Conservation (phyloP, 1,284 basidiomycete genomes). For the Sporisorium reilianum region DNA sequence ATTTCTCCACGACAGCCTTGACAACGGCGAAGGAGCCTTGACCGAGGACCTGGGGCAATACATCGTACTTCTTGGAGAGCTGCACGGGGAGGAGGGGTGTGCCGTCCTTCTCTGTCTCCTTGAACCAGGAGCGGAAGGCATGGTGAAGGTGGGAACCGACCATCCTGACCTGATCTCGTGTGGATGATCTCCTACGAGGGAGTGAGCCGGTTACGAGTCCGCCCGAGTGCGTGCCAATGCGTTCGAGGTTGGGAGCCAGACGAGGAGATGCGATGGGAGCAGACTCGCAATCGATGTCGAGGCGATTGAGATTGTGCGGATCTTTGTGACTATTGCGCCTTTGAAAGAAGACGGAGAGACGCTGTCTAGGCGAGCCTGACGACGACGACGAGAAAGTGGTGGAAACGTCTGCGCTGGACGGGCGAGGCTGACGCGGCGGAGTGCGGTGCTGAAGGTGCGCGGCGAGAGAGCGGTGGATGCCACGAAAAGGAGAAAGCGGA, state of each 20-base stretch:
- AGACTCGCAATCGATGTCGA: not conserved
- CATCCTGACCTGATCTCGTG: conserved; percentile 55
- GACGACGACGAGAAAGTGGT: conserved; percentile 2
- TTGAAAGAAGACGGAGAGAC: conserved; percentile 24
- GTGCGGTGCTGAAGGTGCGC: conserved; percentile 27
- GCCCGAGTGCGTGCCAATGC: conserved; percentile 6
- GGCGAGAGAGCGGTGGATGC: conserved; percentile 31
- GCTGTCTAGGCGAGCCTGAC: conserved; percentile 10
- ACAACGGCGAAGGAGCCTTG: conserved; percentile 68
- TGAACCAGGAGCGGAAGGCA: conserved; percentile 64
- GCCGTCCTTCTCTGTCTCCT: conserved; percentile 63
- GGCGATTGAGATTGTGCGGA: conserved; percentile 3
- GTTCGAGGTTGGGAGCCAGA: conserved; percentile 4
- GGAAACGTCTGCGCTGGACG: not conserved
- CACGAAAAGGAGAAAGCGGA: conserved; percentile 15
- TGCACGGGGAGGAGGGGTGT: conserved; percentile 58
- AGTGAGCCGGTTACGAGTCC: conserved; percentile 17
- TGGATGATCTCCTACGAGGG: conserved; percentile 24
- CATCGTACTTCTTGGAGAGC: conserved; percentile 63
- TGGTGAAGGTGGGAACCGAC: conserved; percentile 61
- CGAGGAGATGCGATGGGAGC: not conserved
- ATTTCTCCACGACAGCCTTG: conserved; percentile 50
- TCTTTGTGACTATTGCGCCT: conserved; percentile 10
- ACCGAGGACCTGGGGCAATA: conserved; percentile 55
- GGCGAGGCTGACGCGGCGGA: conserved; percentile 6